Conservation (phyloP, 1,139 yeast species). For the Suhomyces guaymorum region DNA sequence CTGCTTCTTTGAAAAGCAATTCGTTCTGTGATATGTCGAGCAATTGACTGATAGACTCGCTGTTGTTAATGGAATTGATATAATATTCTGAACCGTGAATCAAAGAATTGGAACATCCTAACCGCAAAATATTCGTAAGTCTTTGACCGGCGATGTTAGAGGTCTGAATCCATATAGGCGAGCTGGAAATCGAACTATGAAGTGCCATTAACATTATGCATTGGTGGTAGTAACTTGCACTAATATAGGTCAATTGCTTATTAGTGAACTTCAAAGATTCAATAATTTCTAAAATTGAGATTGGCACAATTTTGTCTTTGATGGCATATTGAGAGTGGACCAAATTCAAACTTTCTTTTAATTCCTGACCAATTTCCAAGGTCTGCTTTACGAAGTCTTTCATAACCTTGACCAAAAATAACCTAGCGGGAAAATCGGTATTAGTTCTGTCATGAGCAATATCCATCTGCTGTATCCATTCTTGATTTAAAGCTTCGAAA, state of each 20-base stretch:
- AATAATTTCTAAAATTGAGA: slow-evolving; percentile 26
- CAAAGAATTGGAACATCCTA: slow-evolving; percentile 31
- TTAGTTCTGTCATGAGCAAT: slow-evolving; percentile 30
- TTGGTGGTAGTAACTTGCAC: slow-evolving; percentile 30
- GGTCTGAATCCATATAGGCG: slow-evolving; percentile 33
- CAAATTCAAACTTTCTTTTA: slow-evolving; percentile 21
- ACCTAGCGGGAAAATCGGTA: slow-evolving; percentile 19
- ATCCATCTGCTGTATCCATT: slow-evolving; percentile 21
- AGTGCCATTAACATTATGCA: slow-evolving; percentile 29
- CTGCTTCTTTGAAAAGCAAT: slow-evolving; percentile 13
- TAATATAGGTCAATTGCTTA: slow-evolving; percentile 16
- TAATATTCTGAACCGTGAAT: slow-evolving; percentile 25
- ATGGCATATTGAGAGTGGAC: slow-evolving; percentile 29
- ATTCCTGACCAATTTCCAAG: slow-evolving; percentile 10
- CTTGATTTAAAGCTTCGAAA: slow-evolving; percentile 25
- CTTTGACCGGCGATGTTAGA: slow-evolving; percentile 16
- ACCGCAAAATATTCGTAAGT: slow-evolving; percentile 25
- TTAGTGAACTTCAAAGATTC: slow-evolving; percentile 24
- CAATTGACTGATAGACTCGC: slow-evolving; percentile 20
- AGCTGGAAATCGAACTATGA: slow-evolving; percentile 28
- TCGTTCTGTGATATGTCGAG: slow-evolving; percentile 14
- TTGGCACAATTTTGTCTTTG: slow-evolving; percentile 16
- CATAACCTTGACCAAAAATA: slow-evolving; percentile 21
- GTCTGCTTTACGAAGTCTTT: slow-evolving; percentile 22
- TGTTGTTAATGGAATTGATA: slow-evolving; percentile 26